Evolutionary conservation across 2,329 filamentous ascomycete genomes (phyloP), one percentile per base, ranked within the genome.

Genomic region (Epichloe hybrida): DNA sequence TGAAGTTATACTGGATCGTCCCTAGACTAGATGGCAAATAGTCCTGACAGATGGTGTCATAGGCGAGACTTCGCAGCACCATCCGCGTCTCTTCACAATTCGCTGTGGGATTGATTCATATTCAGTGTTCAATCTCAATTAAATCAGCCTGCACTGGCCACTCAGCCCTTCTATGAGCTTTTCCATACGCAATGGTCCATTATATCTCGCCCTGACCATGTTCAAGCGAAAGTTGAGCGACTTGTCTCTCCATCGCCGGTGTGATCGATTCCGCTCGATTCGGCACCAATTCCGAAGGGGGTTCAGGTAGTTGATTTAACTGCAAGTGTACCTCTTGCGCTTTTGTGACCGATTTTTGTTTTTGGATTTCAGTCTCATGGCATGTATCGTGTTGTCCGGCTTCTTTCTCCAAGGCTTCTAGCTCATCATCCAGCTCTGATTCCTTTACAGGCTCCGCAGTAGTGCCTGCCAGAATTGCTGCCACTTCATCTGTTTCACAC

Each of bases 371-470:
- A 53, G 70, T 69, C 53, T 72, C 70, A 52, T 41, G n/a, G 13
- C 9, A 9, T 35, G 46, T 17, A 20, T 79, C 74, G 61, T 77
- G 76, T 60, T 71, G 71, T 56, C 62, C 67, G 58, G 80, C 77
- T 56, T 79, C 73, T 36, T 64, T 71, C 67, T 90, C 82, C 69
- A 98, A 71, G 3, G 75, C 82, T 57, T 86, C 84, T 45, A 97
- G 75, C 69, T 96, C 91, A 53, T 91, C 86, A 58, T 96, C 89
- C 50, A 97, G 80, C 64, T 94, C 90, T 20, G 62, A 75, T 61
- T 95, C 90, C 64, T 95, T 88, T 35, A 95, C 72, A 1, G 65
- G 66, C 40, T 59, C 62, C 13, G 68, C 70, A 12, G 69, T 73
- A 5, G 62, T 58, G 57, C 93, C 88, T 49, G 82, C 81, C 55